Conservation (phyloP, 257 asterid genomes). For the Ilex asprella region DNA sequence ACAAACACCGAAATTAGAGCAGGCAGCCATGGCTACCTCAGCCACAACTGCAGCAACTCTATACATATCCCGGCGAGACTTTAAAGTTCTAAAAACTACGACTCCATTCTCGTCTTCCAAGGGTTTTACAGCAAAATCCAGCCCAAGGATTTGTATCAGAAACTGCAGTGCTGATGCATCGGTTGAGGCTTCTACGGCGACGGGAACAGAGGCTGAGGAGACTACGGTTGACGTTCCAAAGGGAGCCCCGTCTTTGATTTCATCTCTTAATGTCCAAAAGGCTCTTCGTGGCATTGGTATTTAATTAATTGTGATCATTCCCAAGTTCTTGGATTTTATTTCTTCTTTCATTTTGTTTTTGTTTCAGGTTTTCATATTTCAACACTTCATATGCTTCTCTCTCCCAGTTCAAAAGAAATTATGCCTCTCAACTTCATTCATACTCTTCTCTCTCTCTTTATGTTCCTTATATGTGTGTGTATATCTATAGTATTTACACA, state of each 20-base stretch:
- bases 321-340: no score
- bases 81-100: background rate
- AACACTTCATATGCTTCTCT: no score
- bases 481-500: no score
- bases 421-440: no score
- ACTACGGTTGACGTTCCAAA: slow-evolving; percentile 30
- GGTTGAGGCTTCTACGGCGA: slow-evolving; percentile 18
- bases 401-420: no score
- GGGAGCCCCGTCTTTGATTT: slow-evolving; percentile 58
- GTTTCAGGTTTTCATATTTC: no score
- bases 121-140: background rate
- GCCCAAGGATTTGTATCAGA: slow-evolving; percentile 6
- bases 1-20: no score
- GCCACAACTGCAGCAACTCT: slow-evolving; percentile 22
- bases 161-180: slow-evolving; percentile 23
- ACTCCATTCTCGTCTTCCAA: background rate
- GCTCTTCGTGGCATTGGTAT: slow-evolving; percentile 77
- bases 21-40: slow-evolving; percentile 33
- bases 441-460: no score
- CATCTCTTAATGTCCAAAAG: slow-evolving; percentile 69
- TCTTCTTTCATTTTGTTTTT: background rate
- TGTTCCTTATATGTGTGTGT: no score
- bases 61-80: slow-evolving; percentile 11
- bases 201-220: slow-evolving; percentile 18
- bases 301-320: no score